Evolutionary conservation across 1,284 basidiomycete species (phyloP), one percentile per base, ranked within the genome.

Genomic region (Coriolopsis trogii): DNA sequence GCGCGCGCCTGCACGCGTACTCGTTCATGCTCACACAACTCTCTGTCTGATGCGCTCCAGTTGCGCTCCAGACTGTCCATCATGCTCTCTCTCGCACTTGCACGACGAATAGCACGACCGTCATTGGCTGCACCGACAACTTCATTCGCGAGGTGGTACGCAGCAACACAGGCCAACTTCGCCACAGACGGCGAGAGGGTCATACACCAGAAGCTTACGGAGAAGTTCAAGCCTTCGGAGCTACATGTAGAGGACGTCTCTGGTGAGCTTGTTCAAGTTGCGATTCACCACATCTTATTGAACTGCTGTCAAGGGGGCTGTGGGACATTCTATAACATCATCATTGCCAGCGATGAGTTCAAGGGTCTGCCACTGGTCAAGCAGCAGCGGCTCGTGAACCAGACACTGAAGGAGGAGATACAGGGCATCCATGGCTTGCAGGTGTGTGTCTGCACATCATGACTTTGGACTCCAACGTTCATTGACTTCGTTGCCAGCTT

Each of bases 321-420:
- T 67, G 97, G 96, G 10, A 83, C 89, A 3, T 99, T 99, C 73
- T 99, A 97, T 67, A 91, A 94, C 33, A 97, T 99, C 59, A 80
- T 85, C 31, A 90, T 99, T 55, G 84, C 89, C 3, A 94, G 92
- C 51, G 73, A 85, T 16, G 80, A 80, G 2, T 99, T 99, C 80
- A 87, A 89, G 59, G 96, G 90, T 13, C 70, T 98, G 29, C 72
- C 91, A 0, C 91, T 86, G 29, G 84, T 99, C 58, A 97, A 98
- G 75, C 96, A 98, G 70, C 96, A 99, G 73, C 84, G 87, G 57
- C 74, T 98, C 38, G 94, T 99, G 46, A 97, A 93, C 26, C 81
- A 91, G 58, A 81, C 84, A 18, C 73, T 99, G 58, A 95, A 96
- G 72, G 78, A 90, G 62, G 95, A 98, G 67, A 95, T 99, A 52